Evolutionary conservation across 176 grass and related monocot species (phyloP).

Genomic region (Oryza nivara): DNA sequence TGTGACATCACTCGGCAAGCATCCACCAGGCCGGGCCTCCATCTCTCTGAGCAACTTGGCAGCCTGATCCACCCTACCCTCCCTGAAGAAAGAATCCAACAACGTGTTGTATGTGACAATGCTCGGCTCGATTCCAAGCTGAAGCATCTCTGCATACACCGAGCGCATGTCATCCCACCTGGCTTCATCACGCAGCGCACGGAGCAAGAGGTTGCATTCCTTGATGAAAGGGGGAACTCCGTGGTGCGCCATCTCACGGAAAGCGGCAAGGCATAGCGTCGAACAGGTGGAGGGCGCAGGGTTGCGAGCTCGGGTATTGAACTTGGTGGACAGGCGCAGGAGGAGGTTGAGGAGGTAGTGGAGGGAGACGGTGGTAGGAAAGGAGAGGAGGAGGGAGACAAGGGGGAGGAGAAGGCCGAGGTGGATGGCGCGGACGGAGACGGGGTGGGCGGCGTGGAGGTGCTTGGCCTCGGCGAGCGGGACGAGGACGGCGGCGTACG

Average conservation of each 20-base stretch:
- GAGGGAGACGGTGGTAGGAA: background rate
- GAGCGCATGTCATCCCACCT: conserved; percentile 47
- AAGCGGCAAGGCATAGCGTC: conserved; percentile 54
- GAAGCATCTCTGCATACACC: conserved; percentile 44
- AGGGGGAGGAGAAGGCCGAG: conserved; percentile 65
- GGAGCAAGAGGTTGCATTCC: conserved; percentile 60
- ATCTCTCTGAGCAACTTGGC: conserved; percentile 55
- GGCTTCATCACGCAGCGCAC: conserved; percentile 37
- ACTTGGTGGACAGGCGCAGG: conserved; percentile 58
- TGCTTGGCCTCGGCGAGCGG: conserved; percentile 51
- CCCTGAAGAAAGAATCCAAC: conserved; percentile 69
- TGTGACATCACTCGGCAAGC: conserved; percentile 59
- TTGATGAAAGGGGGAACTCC: conserved; percentile 46
- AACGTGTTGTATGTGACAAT: conserved; percentile 66
- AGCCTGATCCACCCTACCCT: conserved; percentile 49
- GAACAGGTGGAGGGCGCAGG: conserved; percentile 31
- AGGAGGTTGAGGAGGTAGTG: conserved; percentile 44
- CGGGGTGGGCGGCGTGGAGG: conserved; percentile 48
- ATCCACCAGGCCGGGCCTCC: conserved; percentile 33
- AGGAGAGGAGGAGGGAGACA: conserved; percentile 40
- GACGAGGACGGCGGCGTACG: conserved; percentile 64
- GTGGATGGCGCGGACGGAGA: conserved; percentile 58
- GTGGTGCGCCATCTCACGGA: conserved; percentile 51
- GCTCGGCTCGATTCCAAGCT: conserved; percentile 46
- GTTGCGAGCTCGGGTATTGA: background rate